A percentile compares a stretch with the other conserved stretches of the same genome.
Conservation (phyloP, 1,284 basidiomycete genomes). For the Mycena citricolor region DNA sequence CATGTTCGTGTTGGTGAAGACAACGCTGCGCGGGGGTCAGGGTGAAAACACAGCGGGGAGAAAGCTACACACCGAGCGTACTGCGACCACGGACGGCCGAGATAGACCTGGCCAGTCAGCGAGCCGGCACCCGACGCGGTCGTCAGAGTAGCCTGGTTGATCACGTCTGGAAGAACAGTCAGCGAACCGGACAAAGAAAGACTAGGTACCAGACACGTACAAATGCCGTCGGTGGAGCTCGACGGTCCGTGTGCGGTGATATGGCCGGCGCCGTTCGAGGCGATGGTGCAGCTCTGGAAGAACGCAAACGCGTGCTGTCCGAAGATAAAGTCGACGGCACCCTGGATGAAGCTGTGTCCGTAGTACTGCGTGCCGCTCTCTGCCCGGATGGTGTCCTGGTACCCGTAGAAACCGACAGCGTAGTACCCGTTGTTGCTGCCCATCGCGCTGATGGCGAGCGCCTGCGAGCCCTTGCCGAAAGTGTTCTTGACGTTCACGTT, state of each 20-base stretch:
- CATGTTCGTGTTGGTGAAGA: slow-evolving; percentile 8
- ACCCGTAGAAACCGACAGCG: slow-evolving; percentile 49
- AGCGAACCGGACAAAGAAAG: neutral
- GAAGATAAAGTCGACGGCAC: slow-evolving; percentile 57
- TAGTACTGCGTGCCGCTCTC: slow-evolving; percentile 48
- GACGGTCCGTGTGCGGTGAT: slow-evolving; percentile 54
- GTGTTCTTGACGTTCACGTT: slow-evolving; percentile 58
- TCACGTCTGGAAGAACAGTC: slow-evolving; percentile 36
- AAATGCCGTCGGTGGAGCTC: slow-evolving; percentile 39
- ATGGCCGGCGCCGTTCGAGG: slow-evolving; percentile 37
- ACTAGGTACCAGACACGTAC: neutral
- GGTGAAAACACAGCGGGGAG: neutral
- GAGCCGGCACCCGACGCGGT: slow-evolving; percentile 42
- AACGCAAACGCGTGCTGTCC: slow-evolving; percentile 43
- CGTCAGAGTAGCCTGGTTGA: slow-evolving; percentile 47
- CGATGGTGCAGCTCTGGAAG: slow-evolving; percentile 48
- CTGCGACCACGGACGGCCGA: slow-evolving; percentile 53
- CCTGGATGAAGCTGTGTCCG: slow-evolving; percentile 31
- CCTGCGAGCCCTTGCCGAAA: slow-evolving; percentile 50
- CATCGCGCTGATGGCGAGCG: slow-evolving; percentile 54
- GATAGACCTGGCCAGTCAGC: slow-evolving; percentile 39
- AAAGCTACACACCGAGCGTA: slow-evolving; percentile 25
- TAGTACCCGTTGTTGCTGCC: slow-evolving; percentile 51
- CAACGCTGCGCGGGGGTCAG: slow-evolving; percentile 14
- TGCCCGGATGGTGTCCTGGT: slow-evolving; percentile 43